These are phyloP conservation scores for Castanospermum australe DNA, from an alignment of 306 rosid genomes.

Conservation along the genomic window DNA sequence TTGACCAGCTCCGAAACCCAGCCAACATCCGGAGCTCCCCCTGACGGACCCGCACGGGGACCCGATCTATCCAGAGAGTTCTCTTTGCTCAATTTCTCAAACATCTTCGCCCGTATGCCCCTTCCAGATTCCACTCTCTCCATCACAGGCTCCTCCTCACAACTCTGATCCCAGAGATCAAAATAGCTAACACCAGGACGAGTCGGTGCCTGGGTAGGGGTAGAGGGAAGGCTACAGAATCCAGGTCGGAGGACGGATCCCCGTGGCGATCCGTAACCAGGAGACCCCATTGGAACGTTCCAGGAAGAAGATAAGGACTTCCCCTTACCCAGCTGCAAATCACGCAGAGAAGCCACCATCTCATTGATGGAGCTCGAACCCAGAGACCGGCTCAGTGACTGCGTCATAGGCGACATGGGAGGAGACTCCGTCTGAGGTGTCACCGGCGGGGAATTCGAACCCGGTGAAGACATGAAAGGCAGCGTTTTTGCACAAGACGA, in stretches of 20 bases:
- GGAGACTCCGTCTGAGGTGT: conserved; percentile 60
- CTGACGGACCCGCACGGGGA: neutral
- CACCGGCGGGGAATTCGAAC: conserved; percentile 51
- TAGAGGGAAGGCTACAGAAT: conserved; percentile 68
- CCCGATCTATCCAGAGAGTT: conserved; percentile 57
- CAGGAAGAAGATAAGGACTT: conserved; percentile 64
- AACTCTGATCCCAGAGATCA: conserved; percentile 46
- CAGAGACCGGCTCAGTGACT: conserved; percentile 52
- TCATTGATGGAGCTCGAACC: conserved; percentile 54
- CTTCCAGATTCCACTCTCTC: conserved; percentile 96
- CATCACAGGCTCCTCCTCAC: conserved; percentile 84
- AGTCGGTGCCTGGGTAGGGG: conserved; percentile 58
- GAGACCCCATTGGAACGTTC: conserved; percentile 56
- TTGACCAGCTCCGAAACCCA: conserved; percentile 81
- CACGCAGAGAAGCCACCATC: conserved; percentile 70
- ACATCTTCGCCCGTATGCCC: conserved; percentile 68
- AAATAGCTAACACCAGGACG: conserved; percentile 38
- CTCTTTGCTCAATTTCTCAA: conserved; percentile 80
- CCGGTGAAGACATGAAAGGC: conserved; percentile 49
- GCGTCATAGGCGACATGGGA: conserved; percentile 67
- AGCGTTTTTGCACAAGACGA: conserved; percentile 31
- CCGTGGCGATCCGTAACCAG: conserved; percentile 60
- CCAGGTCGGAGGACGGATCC: conserved; percentile 73
- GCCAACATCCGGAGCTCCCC: conserved; percentile 59
- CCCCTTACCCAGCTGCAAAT: conserved; percentile 63